A percentile compares a stretch with the other conserved stretches of the same genome.
Evolutionary conservation across 2,329 filamentous ascomycete species (phyloP).

Genomic region (Metarhizium rileyi): DNA sequence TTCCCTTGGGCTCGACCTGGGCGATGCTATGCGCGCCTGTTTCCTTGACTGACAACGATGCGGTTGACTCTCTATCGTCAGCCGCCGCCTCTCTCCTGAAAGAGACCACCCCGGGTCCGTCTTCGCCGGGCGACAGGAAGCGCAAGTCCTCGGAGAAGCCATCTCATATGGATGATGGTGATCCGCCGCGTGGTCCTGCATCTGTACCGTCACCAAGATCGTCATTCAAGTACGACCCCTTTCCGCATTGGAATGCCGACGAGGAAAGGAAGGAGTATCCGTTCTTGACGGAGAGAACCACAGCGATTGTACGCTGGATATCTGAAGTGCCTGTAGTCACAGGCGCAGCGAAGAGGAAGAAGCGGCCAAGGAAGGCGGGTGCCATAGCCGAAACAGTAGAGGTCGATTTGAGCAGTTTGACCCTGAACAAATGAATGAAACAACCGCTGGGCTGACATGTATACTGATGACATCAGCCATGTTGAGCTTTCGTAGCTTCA

Average conservation of each 20-base stretch:
- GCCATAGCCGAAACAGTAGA: neutral
- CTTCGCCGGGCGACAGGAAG: neutral
- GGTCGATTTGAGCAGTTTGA: neutral
- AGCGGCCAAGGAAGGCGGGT: conserved; percentile 17
- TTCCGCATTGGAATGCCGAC: conserved; percentile 44
- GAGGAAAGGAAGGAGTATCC: conserved; percentile 56
- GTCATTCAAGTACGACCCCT: neutral
- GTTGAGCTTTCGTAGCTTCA: neutral
- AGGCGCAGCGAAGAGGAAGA: conserved; percentile 28
- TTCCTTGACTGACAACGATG: conserved; percentile 12
- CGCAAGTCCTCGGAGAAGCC: neutral
- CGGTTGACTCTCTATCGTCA: neutral
- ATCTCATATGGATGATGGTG: neutral
- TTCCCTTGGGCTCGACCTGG: conserved; percentile 56
- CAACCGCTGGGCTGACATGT: neutral
- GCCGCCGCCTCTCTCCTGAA: neutral
- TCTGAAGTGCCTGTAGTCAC: conserved; percentile 40
- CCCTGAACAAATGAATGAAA: neutral
- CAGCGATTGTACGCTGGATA: conserved; percentile 62
- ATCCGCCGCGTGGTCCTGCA: neutral
- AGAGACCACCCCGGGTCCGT: neutral
- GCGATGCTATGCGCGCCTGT: conserved; percentile 58
- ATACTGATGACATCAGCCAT: neutral
- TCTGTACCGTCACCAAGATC: neutral
- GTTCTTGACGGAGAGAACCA: conserved; percentile 59